Evolutionary conservation across 306 rosid genomes (phyloP).

Genomic region (Lathyrus aphaca): DNA sequence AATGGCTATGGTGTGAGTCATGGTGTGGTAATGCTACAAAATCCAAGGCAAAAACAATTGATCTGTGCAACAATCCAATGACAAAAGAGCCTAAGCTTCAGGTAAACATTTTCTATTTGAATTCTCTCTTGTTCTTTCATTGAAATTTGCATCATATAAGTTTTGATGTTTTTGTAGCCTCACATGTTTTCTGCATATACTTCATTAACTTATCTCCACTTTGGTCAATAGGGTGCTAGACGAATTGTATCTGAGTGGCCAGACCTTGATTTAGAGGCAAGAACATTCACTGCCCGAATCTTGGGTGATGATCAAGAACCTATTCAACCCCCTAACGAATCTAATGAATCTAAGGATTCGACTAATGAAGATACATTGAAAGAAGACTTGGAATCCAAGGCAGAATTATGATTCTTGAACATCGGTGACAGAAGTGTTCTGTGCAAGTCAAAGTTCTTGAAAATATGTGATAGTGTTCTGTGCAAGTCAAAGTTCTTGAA

Average conservation of each 20-base stretch:
- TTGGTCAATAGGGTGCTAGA: constrained; percentile 74
- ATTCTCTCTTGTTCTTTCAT: background rate
- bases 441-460: constrained; percentile 6
- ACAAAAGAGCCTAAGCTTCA: constrained; percentile 98
- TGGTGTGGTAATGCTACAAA: constrained; percentile 99
- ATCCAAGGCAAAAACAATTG: constrained; percentile 91
- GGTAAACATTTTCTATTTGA: constrained; percentile 50
- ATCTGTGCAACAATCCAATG: constrained; percentile 99
- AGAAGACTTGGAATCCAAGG: constrained; percentile 72
- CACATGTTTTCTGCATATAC: background rate
- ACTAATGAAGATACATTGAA: constrained; percentile 33
- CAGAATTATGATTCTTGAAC: constrained; percentile 61
- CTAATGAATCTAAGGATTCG: constrained; percentile 40
- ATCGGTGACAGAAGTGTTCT: background rate
- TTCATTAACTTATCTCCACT: constrained; percentile 28
- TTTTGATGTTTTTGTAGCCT: constrained; percentile 9
- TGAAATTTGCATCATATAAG: constrained; percentile 20
- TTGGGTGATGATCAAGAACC: constrained; percentile 72
- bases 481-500: constrained; percentile 10
- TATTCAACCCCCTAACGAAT: constrained; percentile 42
- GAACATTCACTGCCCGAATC: constrained; percentile 76
- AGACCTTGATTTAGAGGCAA: constrained; percentile 89
- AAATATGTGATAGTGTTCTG: too few relatives aligned
- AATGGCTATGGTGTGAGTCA: constrained; percentile 99
- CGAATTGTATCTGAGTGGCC: constrained; percentile 95